Percentiles rank a stretch among this genome's conserved stretches.
These are phyloP conservation scores for Saccharomycopsis olivae DNA, from an alignment of 805 yeast genomes.

Conservation along the genomic window DNA sequence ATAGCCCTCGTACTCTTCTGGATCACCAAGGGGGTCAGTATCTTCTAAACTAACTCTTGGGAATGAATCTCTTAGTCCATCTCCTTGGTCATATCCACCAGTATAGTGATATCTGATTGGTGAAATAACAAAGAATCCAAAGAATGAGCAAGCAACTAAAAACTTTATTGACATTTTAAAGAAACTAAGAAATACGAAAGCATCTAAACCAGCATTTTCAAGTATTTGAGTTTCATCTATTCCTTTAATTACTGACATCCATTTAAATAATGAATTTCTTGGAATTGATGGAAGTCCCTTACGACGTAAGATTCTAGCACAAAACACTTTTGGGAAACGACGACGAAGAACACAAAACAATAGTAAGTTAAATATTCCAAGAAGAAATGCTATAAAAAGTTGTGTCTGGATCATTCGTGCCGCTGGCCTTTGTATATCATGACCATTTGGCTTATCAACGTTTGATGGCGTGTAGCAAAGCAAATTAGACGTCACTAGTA, in stretches of 20 bases:
- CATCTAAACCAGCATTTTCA: conserved; percentile 89
- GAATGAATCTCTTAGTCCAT: conserved; percentile 24
- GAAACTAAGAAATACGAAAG: conserved; percentile 82
- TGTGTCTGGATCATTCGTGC: conserved; percentile 68
- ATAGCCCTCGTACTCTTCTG: conserved; percentile 29
- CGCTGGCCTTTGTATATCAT: conserved; percentile 19
- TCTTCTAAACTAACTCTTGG: conserved; percentile 23
- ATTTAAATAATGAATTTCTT: conserved; percentile 51
- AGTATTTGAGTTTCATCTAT: conserved; percentile 69
- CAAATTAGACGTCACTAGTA: too few species aligned
- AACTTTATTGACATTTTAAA: conserved; percentile 80
- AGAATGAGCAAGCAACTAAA: conserved; percentile 49
- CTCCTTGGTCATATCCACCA: conserved; percentile 62
- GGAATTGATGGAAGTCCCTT: conserved; percentile 52
- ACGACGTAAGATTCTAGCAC: conserved; percentile 50
- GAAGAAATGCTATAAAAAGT: conserved; percentile 49
- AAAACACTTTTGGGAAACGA: conserved; percentile 72
- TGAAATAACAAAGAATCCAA: conserved; percentile 66
- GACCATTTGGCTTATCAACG: conserved; percentile 10
- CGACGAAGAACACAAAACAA: conserved; percentile 62
- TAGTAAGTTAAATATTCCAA: conserved; percentile 62
- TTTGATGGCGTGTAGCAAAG: too few species aligned
- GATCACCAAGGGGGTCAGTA: conserved; percentile 6
- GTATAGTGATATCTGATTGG: conserved; percentile 80
- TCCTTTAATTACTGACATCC: conserved; percentile 58